Conservation (phyloP, 768 basidiomycete species). For the Boletus reticuloceps region DNA sequence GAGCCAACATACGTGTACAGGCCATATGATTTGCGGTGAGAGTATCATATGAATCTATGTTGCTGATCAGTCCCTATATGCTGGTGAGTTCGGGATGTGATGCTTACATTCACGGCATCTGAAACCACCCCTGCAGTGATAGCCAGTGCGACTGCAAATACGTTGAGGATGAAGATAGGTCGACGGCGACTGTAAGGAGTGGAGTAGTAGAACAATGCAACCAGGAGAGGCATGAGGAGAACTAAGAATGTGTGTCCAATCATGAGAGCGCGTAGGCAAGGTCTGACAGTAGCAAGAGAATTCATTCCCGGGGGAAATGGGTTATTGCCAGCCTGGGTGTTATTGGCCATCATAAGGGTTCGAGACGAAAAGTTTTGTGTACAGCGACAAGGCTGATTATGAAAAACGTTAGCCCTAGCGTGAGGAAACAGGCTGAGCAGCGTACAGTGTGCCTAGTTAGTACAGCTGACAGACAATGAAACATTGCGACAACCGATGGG, state of each 20-base stretch:
- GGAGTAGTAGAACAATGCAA: slow-evolving; percentile 25
- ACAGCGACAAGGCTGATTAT: not conserved
- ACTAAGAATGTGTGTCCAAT: slow-evolving; percentile 24
- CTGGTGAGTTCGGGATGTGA: too few relatives aligned
- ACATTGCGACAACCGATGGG: not conserved
- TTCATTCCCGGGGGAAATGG: not conserved
- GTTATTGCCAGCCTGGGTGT: not conserved
- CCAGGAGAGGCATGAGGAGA: slow-evolving; percentile 21
- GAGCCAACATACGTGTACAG: slow-evolving; percentile 2
- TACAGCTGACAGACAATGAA: not conserved
- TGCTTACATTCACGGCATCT: slow-evolving; percentile 8
- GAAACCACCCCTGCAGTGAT: slow-evolving; percentile 4
- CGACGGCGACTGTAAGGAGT: slow-evolving; percentile 13
- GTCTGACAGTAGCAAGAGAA: not conserved
- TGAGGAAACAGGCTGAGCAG: not conserved
- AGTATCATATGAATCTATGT: slow-evolving; percentile 21
- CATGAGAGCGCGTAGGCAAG: slow-evolving; percentile 16
- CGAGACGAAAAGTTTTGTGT: not conserved
- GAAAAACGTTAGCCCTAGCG: not conserved
- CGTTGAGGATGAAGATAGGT: slow-evolving; percentile 27
- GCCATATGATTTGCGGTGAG: slow-evolving; percentile 14
- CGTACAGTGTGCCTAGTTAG: not conserved
- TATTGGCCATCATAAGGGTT: not conserved
- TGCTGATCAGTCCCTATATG: not conserved
- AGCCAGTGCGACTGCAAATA: slow-evolving; percentile 6